Percentiles rank a stretch among this genome's conserved stretches.
phyloP scores from a whole-genome alignment of 305 asterid species.

The Fraxinus angustifolia region DNA sequence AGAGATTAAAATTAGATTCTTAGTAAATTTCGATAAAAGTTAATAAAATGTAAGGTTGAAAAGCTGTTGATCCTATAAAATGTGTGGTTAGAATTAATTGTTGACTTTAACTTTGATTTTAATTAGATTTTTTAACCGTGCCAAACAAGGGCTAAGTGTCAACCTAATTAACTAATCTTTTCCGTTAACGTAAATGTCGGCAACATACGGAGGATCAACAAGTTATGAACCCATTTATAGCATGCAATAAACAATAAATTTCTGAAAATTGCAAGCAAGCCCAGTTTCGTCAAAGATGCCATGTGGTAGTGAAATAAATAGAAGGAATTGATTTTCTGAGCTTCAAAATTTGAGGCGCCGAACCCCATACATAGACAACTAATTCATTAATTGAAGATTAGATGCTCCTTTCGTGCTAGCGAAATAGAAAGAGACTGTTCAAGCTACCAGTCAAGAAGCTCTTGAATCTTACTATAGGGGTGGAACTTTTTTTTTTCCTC shows the following conservation, averaged over 20 bases:
- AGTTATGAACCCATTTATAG: neutral
- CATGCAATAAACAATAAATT: neutral
- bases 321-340: constrained; percentile 18
- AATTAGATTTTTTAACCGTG: too few relatives aligned
- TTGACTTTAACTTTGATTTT: too few relatives aligned
- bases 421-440: constrained; percentile 14
- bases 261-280: neutral
- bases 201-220: neutral
- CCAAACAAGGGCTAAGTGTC: neutral
- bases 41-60: too few relatives aligned
- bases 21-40: too few relatives aligned
- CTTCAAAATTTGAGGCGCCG: constrained; percentile 18
- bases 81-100: too few relatives aligned
- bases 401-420: constrained; percentile 16
- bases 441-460: neutral
- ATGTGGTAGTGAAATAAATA: neutral
- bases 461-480: neutral
- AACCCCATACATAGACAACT: constrained; percentile 24
- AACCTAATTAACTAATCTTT: too few relatives aligned
- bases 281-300: neutral
- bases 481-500: too few relatives aligned
- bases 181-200: neutral
- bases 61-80: too few relatives aligned
- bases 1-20: too few relatives aligned
- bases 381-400: constrained; percentile 27